A percentile compares a stretch with the other conserved stretches of the same genome.
phyloP scores from a whole-genome alignment of 163 green algal genomes.

The Scenedesmus sp. region DNA sequence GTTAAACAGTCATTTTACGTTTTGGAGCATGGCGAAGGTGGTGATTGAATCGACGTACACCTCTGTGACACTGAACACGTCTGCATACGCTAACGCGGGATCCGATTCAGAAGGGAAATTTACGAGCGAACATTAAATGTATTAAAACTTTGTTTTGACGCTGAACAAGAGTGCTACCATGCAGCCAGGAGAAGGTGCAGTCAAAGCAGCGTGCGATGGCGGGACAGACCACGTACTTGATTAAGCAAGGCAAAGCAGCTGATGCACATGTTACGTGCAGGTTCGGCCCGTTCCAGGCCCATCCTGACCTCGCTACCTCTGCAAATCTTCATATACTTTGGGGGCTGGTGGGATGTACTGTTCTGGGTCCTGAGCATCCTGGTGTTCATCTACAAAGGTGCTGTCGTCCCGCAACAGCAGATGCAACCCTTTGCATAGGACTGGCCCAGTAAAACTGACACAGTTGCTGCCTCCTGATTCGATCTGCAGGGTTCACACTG shows the following conservation, averaged over 20 bases:
- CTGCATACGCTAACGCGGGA: too few species aligned
- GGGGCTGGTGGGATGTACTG: slow-evolving; percentile 68
- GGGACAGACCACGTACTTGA: not conserved
- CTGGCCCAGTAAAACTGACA: not conserved
- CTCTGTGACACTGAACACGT: too few species aligned
- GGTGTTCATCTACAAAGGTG: slow-evolving; percentile 76
- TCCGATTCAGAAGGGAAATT: too few species aligned
- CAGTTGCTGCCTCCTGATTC: not conserved
- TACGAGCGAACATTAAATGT: too few species aligned
- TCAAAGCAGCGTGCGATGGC: not conserved
- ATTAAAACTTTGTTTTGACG: too few species aligned
- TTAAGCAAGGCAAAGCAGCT: not conserved
- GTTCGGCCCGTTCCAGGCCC: slow-evolving; percentile 25
- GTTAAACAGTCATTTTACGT: too few species aligned
- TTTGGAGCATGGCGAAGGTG: too few species aligned
- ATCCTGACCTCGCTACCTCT: slow-evolving; percentile 68
- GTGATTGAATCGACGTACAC: too few species aligned
- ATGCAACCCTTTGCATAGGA: not conserved
- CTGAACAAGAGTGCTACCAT: not conserved
- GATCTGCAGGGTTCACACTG: slow-evolving; percentile 61
- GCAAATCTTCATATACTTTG: slow-evolving; percentile 75
- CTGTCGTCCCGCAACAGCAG: not conserved
- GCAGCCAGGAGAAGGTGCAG: not conserved
- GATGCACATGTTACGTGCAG: not conserved
- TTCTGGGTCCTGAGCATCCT: slow-evolving; percentile 73